Conservation (phyloP, 129 eudicot genomes). For the Chrysanthemum makinoi region DNA sequence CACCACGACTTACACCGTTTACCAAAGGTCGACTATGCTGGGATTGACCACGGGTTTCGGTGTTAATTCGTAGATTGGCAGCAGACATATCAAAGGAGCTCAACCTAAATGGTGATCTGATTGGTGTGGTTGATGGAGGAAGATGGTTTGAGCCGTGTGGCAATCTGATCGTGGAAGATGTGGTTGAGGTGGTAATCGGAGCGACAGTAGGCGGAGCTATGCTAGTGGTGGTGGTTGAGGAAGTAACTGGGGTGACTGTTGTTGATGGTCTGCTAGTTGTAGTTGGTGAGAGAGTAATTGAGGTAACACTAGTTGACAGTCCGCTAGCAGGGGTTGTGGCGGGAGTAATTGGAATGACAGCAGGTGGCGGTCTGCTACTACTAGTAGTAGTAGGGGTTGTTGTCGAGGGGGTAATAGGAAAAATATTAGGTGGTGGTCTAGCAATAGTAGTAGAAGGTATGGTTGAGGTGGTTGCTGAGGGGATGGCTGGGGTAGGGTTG, state of each 20-base stretch:
- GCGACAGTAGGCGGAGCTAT: no score
- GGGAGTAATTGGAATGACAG: background rate
- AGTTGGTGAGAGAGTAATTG: no score
- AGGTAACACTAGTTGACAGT: background rate
- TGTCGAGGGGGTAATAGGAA: no score
- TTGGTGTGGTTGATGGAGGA: no score
- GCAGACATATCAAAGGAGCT: constrained; percentile 36
- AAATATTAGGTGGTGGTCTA: no score
- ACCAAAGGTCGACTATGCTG: constrained; percentile 47
- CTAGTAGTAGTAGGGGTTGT: no score
- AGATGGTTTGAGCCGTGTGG: no score
- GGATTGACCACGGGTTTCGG: constrained; percentile 52
- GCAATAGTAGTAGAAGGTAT: background rate
- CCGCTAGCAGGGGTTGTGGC: background rate
- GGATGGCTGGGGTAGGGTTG: background rate
- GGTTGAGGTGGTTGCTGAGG: constrained; percentile 1
- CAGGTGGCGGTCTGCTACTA: background rate
- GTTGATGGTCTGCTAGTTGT: background rate
- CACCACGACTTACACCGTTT: constrained; percentile 42
- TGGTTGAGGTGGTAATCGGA: background rate
- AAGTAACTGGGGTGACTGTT: background rate
- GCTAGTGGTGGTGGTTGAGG: no score
- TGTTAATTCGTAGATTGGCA: constrained; percentile 37
- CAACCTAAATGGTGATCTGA: background rate
- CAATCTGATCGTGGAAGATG: no score